Conservation (phyloP, 257 asterid species). For the Solanum virginianum region DNA sequence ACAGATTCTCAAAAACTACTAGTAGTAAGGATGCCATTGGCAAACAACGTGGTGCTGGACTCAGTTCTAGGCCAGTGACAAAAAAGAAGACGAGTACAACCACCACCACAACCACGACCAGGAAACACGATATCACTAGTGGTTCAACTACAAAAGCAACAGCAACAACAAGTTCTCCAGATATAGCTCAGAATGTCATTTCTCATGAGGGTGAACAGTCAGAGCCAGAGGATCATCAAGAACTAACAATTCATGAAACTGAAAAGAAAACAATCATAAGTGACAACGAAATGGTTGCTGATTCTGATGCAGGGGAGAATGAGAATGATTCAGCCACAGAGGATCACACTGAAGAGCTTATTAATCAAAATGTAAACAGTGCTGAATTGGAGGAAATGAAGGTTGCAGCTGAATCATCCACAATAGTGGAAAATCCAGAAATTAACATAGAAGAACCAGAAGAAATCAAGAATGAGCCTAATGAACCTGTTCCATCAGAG, state of each 20-base stretch:
- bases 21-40: constrained; percentile 22
- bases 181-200: constrained; percentile 1
- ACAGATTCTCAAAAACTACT: constrained; percentile 13
- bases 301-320: constrained; percentile 3
- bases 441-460: constrained; percentile 9
- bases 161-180: not conserved
- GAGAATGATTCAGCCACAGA: not conserved
- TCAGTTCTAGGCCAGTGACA: constrained; percentile 17
- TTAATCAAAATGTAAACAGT: constrained; percentile 1
- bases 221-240: constrained; percentile 24
- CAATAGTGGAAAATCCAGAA: constrained; percentile 1
- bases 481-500: not conserved
- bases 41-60: constrained; percentile 1
- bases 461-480: not conserved
- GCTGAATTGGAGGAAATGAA: constrained; percentile 5
- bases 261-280: not conserved
- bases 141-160: constrained; percentile 8
- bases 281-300: constrained; percentile 1
- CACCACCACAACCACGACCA: not conserved
- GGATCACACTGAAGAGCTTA: not conserved
- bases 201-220: constrained; percentile 16
- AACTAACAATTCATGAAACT: constrained; percentile 3
- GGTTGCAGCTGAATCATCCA: constrained; percentile 5
- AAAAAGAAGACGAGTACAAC: constrained; percentile 7
- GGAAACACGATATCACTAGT: constrained; percentile 9